Conservation (phyloP, 352 stramenopile species). For the Hyaloperonospora brassicae region DNA sequence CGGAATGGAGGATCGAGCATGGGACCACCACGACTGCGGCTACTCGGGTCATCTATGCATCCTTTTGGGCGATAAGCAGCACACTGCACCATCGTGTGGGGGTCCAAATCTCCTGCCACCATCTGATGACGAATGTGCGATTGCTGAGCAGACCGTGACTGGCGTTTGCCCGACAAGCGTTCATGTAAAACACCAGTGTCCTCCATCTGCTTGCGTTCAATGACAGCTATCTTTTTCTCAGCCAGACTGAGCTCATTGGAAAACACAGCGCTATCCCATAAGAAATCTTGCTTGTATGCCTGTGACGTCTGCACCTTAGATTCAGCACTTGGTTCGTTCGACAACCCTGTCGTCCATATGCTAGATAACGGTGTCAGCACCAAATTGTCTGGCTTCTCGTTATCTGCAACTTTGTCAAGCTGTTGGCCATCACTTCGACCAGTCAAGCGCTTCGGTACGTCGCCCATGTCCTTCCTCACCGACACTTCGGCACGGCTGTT, state of each 20-base stretch:
- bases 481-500: constrained; percentile 5
- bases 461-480: neutral
- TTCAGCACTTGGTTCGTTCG: constrained; percentile 1
- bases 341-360: constrained; percentile 43
- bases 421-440: constrained; percentile 1
- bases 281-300: constrained; percentile 59
- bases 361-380: constrained; percentile 35
- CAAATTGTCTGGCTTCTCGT: constrained; percentile 3
- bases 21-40: constrained; percentile 34
- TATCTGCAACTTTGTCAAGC: constrained; percentile 5
- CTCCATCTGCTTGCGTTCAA: constrained; percentile 20
- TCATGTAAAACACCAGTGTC: constrained; percentile 20
- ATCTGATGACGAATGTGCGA: constrained; percentile 75
- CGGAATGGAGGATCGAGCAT: constrained; percentile 73
- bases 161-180: constrained; percentile 36
- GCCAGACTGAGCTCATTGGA: constrained; percentile 34
- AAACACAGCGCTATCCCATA: constrained; percentile 66
- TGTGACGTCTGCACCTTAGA: constrained; percentile 10
- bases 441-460: neutral
- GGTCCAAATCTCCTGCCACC: constrained; percentile 61
- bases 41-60: constrained; percentile 29
- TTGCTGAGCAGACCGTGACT: constrained; percentile 65
- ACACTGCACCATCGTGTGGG: constrained; percentile 84
- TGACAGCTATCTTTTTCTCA: constrained; percentile 12
- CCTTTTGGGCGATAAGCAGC: constrained; percentile 47